Evolutionary conservation across 2,329 filamentous ascomycete species (phyloP).

Genomic region (Fusarium albosuccineum): DNA sequence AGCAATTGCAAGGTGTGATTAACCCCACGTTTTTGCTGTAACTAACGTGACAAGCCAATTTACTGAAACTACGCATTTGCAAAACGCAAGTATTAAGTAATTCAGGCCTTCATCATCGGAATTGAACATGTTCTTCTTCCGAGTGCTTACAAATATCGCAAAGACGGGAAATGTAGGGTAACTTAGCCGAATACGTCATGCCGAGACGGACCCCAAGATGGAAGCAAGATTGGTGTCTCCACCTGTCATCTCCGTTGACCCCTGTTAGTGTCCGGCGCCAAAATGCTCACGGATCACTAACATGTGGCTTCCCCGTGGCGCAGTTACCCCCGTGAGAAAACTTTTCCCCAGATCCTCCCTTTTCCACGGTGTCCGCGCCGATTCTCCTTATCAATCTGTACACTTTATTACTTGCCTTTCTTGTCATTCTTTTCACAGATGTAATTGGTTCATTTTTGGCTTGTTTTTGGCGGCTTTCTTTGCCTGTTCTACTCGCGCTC

Average conservation of each 20-base stretch:
- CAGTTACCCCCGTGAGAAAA: constrained; percentile 12
- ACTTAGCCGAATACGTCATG: too few relatives aligned
- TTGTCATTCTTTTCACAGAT: constrained; percentile 36
- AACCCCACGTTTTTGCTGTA: too few relatives aligned
- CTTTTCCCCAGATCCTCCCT: constrained; percentile 19
- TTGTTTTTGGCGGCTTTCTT: background rate
- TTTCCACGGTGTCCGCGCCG: constrained; percentile 5
- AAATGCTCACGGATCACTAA: background rate
- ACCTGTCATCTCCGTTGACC: constrained; percentile 5
- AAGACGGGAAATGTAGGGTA: too few relatives aligned
- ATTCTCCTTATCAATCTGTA: constrained; percentile 9
- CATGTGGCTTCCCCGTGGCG: constrained; percentile 25
- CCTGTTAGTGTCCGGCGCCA: background rate
- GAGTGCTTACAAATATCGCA: too few relatives aligned
- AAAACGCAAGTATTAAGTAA: too few relatives aligned
- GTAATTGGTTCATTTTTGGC: constrained; percentile 29
- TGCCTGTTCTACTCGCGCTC: background rate
- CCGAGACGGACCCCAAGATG: too few relatives aligned
- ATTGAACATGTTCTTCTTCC: too few relatives aligned
- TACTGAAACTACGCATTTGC: too few relatives aligned
- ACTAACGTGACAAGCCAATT: too few relatives aligned
- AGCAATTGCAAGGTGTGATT: too few relatives aligned
- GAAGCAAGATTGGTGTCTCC: background rate
- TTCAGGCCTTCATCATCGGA: too few relatives aligned
- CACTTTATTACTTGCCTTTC: constrained; percentile 16